These are phyloP conservation scores for Leishmania tropica DNA, from an alignment of 208 protist species.

Conservation along the genomic window DNA sequence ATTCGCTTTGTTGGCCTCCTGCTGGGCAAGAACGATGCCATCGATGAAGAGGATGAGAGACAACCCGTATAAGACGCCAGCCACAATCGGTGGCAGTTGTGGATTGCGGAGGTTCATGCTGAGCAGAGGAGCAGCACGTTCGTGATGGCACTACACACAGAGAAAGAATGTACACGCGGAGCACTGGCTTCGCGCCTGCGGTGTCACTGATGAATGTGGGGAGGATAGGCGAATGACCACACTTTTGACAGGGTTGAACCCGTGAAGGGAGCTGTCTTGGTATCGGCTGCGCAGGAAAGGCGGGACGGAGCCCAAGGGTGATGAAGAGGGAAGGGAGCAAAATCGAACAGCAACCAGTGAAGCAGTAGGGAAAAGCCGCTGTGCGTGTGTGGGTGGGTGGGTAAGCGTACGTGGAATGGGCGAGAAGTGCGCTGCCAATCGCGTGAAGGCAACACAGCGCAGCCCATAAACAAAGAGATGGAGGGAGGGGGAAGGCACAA, in stretches of 20 bases:
- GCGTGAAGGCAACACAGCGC: background rate
- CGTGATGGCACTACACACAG: background rate
- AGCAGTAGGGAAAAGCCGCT: background rate
- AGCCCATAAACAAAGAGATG: background rate
- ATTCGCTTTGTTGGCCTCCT: slow-evolving; percentile 39
- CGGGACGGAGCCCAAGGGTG: background rate
- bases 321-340: background rate
- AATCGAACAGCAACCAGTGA: background rate
- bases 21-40: slow-evolving; percentile 48
- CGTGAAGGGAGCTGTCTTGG: background rate
- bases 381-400: background rate
- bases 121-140: background rate
- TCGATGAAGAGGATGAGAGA: slow-evolving; percentile 63
- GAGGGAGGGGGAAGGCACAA: background rate
- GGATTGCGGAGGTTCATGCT: slow-evolving; percentile 16
- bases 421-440: background rate
- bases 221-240: background rate
- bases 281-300: background rate
- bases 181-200: background rate
- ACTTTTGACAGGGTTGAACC: background rate
- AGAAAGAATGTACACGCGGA: background rate
- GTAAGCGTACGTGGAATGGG: background rate
- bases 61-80: slow-evolving; percentile 62
- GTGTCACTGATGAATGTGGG: background rate
- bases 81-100: slow-evolving; percentile 36